Evolutionary conservation across 2,329 filamentous ascomycete species (phyloP), one percentile per base, ranked within the genome.

Genomic region (Xylaria digitata): DNA sequence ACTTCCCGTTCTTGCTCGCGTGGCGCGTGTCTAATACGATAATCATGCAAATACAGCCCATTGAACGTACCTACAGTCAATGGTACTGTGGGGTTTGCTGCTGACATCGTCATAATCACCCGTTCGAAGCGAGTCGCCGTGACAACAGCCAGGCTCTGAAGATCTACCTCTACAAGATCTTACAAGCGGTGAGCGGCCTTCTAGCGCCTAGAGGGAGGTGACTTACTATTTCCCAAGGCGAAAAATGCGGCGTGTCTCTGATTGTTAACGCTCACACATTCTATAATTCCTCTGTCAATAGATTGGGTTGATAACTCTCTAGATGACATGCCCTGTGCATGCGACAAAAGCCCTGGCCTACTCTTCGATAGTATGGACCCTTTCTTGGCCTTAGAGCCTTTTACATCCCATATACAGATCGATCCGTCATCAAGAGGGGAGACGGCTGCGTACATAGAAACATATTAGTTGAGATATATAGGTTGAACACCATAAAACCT

Each of bases 351-450:
- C 0, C 90, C 91, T 0, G 89, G 82, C 21, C 81, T 81, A 77
- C 91, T 96, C 68, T 85, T 86, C 0, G 86, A 88, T 11, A 92
- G 71, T 37, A 96, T 86, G 2, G 83, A 86, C 1, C 92, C 91
- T 70, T 84, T 86, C 69, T 76, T 82, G 5, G 79, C 79, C 54
- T 81, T 80, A 34, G 83, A 85, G 1, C 86, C 86, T 61, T 85
- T 88, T 57, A 92, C 82, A 75, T 97, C 92, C 94, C 94, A 97
- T 6, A 97, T 80, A 72, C 90, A 92, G n/a, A 97, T 86, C 58
- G 92, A 93, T 0, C 94, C 94, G 75, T 97, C 92, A 65, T 96
- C 93, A 7, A 97, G 82, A 1, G 94, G 93, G 0, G 91, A 90
- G 17, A 97, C 85, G 0, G 92, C 89, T 26, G 26, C 26, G 26